Base-by-base conservation (phyloP, 1,139 yeast species). In the Hemisphaericaspora xylanilytica region DNA sequence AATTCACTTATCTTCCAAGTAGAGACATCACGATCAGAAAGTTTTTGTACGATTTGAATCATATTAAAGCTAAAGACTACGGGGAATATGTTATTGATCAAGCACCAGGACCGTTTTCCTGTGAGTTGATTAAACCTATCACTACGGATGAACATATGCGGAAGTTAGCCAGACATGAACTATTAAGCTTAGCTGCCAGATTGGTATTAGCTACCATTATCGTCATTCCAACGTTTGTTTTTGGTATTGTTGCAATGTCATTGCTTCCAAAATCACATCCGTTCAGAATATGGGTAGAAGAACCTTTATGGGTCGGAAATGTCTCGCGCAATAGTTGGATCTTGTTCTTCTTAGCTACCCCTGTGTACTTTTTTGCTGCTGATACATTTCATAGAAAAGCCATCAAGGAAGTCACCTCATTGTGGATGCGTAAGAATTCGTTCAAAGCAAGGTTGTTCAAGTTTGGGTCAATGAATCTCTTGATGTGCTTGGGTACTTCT, bases 391-490 rank as follows among this genome's bases (percentile, higher is more conserved):
- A 85, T 50, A 51, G 67, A 7, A 84, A 82, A 51, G 87, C 92
- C 0, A 24, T 79, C 22, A 70, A 70, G 40, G 92, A 85, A 52
- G 46, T 84, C 4, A 57, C 64, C 41, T 67, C 78, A 3, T 57
- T 84, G 31, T 81, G 87, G 87, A 55, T 66, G 20, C 67, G 69
- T 34, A 75, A 75, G 34, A 80, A 77, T 36, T 63, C 82, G 1
- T 79, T 80, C 71, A 66, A 57, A 26, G 68, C 78, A 44, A 63
- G 89, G 35, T 46, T 84, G 5, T 73, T 84, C 51, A 75, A 73
- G 49, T 85, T 85, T 59, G 94, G 94, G 0, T 81, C 89, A 2
- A 85, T 85, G 94, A 84, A 77, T 54, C 58, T 83, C 49, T 68
- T 83, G 47, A 81, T 85, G 81, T 70, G 79, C 38, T 60, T 84